Percentiles rank a stretch among this genome's conserved stretches.
Conservation (phyloP, 176 grass and related monocot species). For the Alopecurus myosuroides region DNA sequence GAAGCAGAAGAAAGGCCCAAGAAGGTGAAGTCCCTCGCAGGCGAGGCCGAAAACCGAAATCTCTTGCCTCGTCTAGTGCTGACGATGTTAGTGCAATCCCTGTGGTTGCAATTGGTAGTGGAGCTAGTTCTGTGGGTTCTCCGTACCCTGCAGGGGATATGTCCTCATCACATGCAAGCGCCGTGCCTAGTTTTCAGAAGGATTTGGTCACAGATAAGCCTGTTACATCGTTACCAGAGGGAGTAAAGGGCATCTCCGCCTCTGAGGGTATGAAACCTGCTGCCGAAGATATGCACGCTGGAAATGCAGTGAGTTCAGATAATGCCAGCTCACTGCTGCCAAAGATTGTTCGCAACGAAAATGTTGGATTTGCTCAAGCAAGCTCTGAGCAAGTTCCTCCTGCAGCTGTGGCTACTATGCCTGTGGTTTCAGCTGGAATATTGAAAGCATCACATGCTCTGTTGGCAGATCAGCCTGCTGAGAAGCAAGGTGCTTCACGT, state of each 20-base stretch:
- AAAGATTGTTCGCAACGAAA: constrained; percentile 31
- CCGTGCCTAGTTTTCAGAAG: constrained; percentile 24
- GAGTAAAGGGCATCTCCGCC: constrained; percentile 22
- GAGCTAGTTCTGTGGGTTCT: constrained; percentile 28
- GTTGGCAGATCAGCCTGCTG: constrained; percentile 34
- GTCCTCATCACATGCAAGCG: constrained; percentile 19
- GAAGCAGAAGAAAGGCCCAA: constrained; percentile 51
- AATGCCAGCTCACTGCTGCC: constrained; percentile 22
- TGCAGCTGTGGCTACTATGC: constrained; percentile 24
- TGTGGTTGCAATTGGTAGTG: constrained; percentile 30
- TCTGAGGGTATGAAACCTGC: constrained; percentile 33
- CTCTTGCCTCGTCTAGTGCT: constrained; percentile 25
- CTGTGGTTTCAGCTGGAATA: constrained; percentile 49
- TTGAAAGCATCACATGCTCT: constrained; percentile 35
- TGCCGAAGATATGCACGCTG: constrained; percentile 29
- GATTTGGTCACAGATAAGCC: constrained; percentile 35
- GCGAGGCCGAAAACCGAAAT: constrained; percentile 64
- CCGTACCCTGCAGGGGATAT: constrained; percentile 41
- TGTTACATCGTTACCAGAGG: constrained; percentile 28
- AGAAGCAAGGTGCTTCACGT: constrained; percentile 39
- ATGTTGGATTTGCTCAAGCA: constrained; percentile 35
- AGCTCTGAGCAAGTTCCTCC: constrained; percentile 20
- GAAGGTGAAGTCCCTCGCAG: constrained; percentile 56
- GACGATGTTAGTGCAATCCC: constrained; percentile 25
- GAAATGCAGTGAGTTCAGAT: constrained; percentile 23